Conservation (phyloP, 164 flowering plant genomes). For the Kalanchoe fedtschenkoi region DNA sequence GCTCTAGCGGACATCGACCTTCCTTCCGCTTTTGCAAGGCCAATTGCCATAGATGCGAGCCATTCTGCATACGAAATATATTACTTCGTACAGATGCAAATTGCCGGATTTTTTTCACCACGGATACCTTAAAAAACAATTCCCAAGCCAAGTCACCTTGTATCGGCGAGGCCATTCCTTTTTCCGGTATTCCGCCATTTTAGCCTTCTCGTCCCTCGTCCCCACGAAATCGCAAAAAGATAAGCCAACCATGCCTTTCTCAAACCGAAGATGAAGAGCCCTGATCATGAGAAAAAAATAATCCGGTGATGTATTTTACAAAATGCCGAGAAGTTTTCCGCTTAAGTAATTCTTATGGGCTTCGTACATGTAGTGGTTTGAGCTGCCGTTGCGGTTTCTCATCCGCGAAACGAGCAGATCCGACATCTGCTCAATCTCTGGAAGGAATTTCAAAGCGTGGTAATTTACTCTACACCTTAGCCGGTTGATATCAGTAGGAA, state of each 20-base stretch:
- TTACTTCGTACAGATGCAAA: background rate
- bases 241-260: conserved; percentile 98
- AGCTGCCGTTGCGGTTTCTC: conserved; percentile 79
- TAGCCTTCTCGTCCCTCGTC: conserved; percentile 83
- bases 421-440: conserved; percentile 89
- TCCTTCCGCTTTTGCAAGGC: conserved; percentile 97
- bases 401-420: conserved; percentile 72
- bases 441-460: conserved; percentile 91
- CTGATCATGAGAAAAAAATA: conserved; percentile 25
- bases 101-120: background rate
- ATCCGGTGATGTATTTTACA: background rate
- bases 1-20: conserved; percentile 98
- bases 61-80: conserved; percentile 50
- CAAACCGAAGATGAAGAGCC: conserved; percentile 99
- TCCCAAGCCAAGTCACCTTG: conserved; percentile 38
- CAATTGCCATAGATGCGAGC: conserved; percentile 91
- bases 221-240: conserved; percentile 99
- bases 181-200: conserved; percentile 84
- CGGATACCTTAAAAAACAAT: too few relatives aligned
- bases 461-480: conserved; percentile 93
- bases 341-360: conserved; percentile 2
- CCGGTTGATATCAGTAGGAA: conserved; percentile 87
- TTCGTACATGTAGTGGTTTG: conserved; percentile 79
- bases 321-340: background rate
- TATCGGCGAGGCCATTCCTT: conserved; percentile 99